Conservation (phyloP, 1,284 basidiomycete species). For the Inonotus obliquus region DNA sequence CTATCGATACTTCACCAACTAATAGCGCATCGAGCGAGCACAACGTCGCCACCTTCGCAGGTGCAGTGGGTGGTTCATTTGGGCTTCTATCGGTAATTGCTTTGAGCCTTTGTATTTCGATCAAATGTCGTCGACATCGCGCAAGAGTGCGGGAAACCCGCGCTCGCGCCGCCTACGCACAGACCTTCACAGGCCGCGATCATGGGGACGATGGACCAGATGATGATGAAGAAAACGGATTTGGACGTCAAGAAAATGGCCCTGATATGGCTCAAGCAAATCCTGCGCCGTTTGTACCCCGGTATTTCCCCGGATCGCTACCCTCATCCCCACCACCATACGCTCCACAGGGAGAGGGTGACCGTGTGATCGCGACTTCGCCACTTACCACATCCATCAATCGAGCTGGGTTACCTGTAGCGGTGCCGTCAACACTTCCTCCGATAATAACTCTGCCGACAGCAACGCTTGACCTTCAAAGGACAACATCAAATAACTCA, state of each 20-base stretch:
- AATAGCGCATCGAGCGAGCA: constrained; percentile 22
- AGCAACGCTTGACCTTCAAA: constrained; percentile 13
- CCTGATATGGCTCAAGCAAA: constrained; percentile 24
- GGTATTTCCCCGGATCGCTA: constrained; percentile 48
- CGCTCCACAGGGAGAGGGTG: constrained; percentile 5
- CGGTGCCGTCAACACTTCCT: constrained; percentile 9
- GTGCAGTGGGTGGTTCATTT: constrained; percentile 46
- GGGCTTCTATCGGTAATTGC: constrained; percentile 45
- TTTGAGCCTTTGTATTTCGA: constrained; percentile 43
- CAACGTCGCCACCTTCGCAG: constrained; percentile 47
- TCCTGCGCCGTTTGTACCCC: constrained; percentile 45
- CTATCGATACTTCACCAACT: neutral
- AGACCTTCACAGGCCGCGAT: constrained; percentile 16
- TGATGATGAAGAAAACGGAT: constrained; percentile 9
- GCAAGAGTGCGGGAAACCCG: constrained; percentile 39
- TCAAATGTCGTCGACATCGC: constrained; percentile 42
- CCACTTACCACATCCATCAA: constrained; percentile 6
- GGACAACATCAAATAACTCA: constrained; percentile 1
- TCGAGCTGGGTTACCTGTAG: constrained; percentile 14
- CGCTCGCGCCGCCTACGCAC: constrained; percentile 33
- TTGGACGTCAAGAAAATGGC: neutral
- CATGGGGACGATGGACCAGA: constrained; percentile 17
- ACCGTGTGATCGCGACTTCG: neutral
- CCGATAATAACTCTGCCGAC: constrained; percentile 12
- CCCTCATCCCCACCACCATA: constrained; percentile 38